phyloP scores from a whole-genome alignment of 192 early-diverging fungal genomes.

The Haplosporangium gracile region DNA sequence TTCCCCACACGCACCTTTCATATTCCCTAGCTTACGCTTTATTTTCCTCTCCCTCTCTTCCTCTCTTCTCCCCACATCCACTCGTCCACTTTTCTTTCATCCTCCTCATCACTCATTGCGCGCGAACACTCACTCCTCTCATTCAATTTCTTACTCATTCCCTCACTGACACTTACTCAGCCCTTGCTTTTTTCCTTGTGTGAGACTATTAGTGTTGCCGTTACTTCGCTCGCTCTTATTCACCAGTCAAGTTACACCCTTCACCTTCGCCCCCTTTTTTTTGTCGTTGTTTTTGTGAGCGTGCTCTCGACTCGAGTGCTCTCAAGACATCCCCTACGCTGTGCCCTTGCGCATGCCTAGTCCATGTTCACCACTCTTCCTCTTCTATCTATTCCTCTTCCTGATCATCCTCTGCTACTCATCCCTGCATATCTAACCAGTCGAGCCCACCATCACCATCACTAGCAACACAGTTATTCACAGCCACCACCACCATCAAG shows the following conservation, averaged over 20 bases:
- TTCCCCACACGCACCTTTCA: neutral
- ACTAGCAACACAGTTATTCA: neutral
- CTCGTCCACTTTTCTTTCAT: neutral
- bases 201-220: neutral
- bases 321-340: neutral
- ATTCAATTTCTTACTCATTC: neutral
- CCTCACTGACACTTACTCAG: neutral
- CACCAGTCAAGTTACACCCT: neutral
- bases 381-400: neutral
- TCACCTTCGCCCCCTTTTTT: neutral
- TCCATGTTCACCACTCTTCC: neutral
- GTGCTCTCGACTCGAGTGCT: neutral
- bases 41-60: neutral
- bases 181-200: neutral
- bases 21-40: neutral
- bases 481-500: neutral
- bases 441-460: neutral
- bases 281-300: neutral
- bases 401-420: neutral
- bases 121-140: neutral
- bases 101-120: neutral
- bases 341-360: neutral
- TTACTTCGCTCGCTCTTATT: neutral
- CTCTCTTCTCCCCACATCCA: neutral
- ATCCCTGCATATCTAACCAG: neutral